Evolutionary conservation across 768 basidiomycete species (phyloP), one percentile per base, ranked within the genome.

Genomic region (Rhodotorula sphaerocarpa): DNA sequence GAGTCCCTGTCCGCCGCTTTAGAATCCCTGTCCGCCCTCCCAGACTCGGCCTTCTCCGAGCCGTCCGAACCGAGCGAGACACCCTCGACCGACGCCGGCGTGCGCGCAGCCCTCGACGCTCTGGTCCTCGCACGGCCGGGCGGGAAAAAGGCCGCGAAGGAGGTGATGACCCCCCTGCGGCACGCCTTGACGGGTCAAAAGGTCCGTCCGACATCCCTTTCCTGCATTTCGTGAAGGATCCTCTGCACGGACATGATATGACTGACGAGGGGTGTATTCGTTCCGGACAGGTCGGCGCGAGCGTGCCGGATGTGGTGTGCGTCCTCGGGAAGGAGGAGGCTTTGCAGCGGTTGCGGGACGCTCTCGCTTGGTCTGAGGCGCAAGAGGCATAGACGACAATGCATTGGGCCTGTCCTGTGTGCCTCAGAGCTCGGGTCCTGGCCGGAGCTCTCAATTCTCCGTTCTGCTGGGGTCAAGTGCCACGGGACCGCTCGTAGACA

Each of bases 271-370:
- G 2, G 0, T 6, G 9, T 16, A 16, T 4, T 27, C 27, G 28
- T 3, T 4, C 27, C 4, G 2, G 10, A 16, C 34, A 51, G 50
- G 50, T 51, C 21, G 61, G 61, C 14, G 50, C 55, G 1, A 33
- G 47, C 12, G 55, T 62, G 2, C 31, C 48, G 7, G 55, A 33
- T 16, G 48, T 48, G 1, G 44, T 56, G 3, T n/a, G 42, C 7
- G 55, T 62, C 1, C 45, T 62, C 11, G 55, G 61, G 0, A 50
- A 48, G 55, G 61, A 56, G 12, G 30, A 28, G 27, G 34, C 31
- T 7, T 33, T 41, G 33, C 7, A 34, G 20, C 39, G 55, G 27
- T 23, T 62, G 16, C 44, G 46, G 14, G 11, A 18, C 3, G 61
- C 48, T 3, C 34, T 62, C 1, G 42, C 42, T 27, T 57, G 55